Evolutionary conservation across 164 flowering plant species (phyloP).

Genomic region (Stephania cephalantha): DNA sequence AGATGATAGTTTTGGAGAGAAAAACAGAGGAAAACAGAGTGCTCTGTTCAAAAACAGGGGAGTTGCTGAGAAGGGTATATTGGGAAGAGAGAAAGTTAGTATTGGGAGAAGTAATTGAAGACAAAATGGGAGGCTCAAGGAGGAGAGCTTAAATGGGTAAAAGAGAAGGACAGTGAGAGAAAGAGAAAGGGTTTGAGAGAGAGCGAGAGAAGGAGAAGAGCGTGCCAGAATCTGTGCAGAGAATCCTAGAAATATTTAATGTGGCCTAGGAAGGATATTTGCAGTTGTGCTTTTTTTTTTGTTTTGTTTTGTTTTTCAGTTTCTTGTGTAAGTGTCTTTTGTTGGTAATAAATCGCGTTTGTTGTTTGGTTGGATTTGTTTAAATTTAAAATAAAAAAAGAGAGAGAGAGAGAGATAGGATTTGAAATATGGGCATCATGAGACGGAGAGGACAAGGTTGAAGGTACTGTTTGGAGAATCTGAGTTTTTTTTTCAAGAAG

Average conservation of each 20-base stretch:
- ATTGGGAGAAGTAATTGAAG: neutral
- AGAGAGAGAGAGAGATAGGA: too few species aligned
- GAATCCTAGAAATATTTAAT: constrained; percentile 3
- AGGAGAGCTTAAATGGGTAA: neutral
- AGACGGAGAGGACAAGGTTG: neutral
- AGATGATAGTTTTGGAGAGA: neutral
- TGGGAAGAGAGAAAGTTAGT: neutral
- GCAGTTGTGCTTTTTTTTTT: neutral
- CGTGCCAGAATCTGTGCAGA: constrained; percentile 5
- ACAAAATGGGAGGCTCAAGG: neutral
- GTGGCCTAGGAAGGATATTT: neutral
- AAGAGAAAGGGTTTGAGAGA: neutral
- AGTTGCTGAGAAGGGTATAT: constrained; percentile 17
- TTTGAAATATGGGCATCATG: neutral
- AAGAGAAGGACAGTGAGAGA: neutral
- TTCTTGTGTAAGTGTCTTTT: neutral
- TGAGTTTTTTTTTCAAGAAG: neutral
- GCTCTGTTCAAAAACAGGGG: neutral
- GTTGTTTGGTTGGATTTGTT: neutral
- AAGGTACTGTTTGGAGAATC: neutral
- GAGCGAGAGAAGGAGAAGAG: neutral
- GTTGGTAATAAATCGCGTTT: neutral
- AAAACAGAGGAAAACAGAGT: neutral
- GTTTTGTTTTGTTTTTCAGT: neutral
- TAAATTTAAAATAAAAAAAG: neutral